Evolutionary conservation across 2,329 filamentous ascomycete species (phyloP), one percentile per base, ranked within the genome.

Genomic region (Exophiala xenobiotica): DNA sequence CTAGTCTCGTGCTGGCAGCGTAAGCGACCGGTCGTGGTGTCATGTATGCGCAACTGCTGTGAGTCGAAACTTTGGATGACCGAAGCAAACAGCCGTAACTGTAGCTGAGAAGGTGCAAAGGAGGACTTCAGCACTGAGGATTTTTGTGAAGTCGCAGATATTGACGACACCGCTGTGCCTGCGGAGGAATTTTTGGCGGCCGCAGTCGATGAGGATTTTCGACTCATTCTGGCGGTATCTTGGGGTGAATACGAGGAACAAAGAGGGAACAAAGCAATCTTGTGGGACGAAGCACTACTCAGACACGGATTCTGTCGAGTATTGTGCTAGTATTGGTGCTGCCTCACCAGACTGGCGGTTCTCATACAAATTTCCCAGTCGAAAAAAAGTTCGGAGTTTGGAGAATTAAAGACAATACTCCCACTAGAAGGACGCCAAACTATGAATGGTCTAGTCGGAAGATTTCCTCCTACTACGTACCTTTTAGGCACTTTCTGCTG

Each of bases 11-110:
- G 70, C 61, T 78, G 76, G 61, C 75, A 78, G 51, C 73, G 73
- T 57, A 78, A 67, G 29, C 72, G 71, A 41, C 74, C 74, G 31
- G 74, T 77, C 50, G 65, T 69, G 35, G 74, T 75, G 57, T 78
- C 75, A 63, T 79, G 76, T 46, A 78, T 74, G 51, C 76, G 73
- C 46, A 79, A 65, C 57, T 77, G 74, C 56, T 78, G 75, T 40
- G 71, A 72, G 64, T 77, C 76, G 26, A 78, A 71, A 18, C 75
- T 75, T 60, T 78, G 76, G 44, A 78, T 76, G 49, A 78, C 73
- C 12, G 76, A 79, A 16, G 76, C 76, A 64, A 78, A 79, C 29
- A 78, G 68, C 9, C 74, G 69, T 62, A 78, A 69, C 67, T 77
- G 75, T 43, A 74, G 75, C 50, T 72, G 68, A 5, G 74, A 75